A percentile compares a stretch with the other conserved stretches of the same genome.
phyloP scores from a whole-genome alignment of 805 yeast species.

The Metschnikowia cubensis region DNA sequence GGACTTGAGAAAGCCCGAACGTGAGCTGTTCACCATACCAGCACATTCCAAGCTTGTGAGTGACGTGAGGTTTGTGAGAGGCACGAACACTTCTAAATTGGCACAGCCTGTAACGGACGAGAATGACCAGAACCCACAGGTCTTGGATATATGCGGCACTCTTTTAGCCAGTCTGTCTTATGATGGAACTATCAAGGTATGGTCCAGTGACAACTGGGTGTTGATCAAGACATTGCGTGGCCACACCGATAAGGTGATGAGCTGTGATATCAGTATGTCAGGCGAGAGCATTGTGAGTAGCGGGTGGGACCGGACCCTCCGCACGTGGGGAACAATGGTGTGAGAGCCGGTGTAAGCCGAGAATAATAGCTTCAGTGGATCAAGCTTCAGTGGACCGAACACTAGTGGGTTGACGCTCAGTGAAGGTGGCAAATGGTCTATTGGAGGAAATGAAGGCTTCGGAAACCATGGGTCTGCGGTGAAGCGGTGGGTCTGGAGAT shows the following conservation, averaged over 20 bases:
- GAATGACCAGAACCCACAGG: constrained; percentile 26
- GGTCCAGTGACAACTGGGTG: constrained; percentile 72
- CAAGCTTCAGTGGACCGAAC: too few species aligned
- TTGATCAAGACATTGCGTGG: constrained; percentile 50
- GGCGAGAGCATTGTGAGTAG: constrained; percentile 50
- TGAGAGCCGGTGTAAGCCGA: too few species aligned
- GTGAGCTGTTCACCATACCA: constrained; percentile 49
- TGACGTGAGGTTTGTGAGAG: constrained; percentile 50
- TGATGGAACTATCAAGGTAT: constrained; percentile 58
- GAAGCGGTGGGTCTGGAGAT: too few species aligned
- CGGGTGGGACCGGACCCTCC: constrained; percentile 84
- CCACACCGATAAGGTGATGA: constrained; percentile 64
- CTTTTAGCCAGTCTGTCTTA: constrained; percentile 61
- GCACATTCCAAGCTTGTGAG: constrained; percentile 76
- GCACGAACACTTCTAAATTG: constrained; percentile 12
- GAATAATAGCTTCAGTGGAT: too few species aligned
- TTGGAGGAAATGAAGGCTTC: too few species aligned
- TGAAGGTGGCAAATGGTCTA: too few species aligned
- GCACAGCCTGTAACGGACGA: constrained; percentile 27
- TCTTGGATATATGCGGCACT: constrained; percentile 36
- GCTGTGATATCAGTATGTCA: constrained; percentile 51
- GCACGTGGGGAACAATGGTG: constrained; percentile 46
- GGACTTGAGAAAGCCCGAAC: constrained; percentile 61
- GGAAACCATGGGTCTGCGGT: too few species aligned
- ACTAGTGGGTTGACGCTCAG: too few species aligned